These are phyloP conservation scores for Harringtonia aguacate DNA, from an alignment of 2,329 filamentous ascomycete species.

Conservation along the genomic window DNA sequence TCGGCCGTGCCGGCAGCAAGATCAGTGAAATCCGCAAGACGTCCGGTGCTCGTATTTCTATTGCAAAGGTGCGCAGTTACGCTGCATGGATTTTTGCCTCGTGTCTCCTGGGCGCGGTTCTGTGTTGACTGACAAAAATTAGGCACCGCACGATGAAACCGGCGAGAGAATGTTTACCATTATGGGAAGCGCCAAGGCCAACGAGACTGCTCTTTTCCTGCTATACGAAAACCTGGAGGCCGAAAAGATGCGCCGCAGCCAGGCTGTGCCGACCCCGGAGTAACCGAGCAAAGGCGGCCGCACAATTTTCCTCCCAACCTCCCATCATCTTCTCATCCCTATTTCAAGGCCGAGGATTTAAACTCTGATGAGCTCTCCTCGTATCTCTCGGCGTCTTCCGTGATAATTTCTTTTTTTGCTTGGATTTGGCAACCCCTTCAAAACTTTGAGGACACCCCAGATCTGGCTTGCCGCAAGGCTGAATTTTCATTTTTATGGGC, in stretches of 20 bases:
- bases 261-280: constrained; percentile 45
- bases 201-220: constrained; percentile 91
- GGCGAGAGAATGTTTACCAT: constrained; percentile 99
- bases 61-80: constrained; percentile 72
- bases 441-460: constrained; percentile 37
- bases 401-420: constrained; percentile 24
- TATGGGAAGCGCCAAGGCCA: constrained; percentile 86
- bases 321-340: background rate
- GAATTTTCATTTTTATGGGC: constrained; percentile 27
- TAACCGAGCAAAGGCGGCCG: constrained; percentile 22
- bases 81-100: background rate
- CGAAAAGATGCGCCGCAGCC: constrained; percentile 96
- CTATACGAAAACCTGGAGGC: constrained; percentile 98
- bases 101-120: constrained; percentile 14
- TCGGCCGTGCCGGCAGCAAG: constrained; percentile 88
- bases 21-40: constrained; percentile 98
- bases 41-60: constrained; percentile 92
- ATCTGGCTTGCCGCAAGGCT: constrained; percentile 56
- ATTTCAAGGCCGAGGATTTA: background rate
- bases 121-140: background rate
- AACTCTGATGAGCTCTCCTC: background rate
- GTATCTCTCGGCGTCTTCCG: constrained; percentile 10
- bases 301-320: background rate
- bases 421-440: constrained; percentile 37
- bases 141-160: constrained; percentile 89